These are phyloP conservation scores for Xylariaceae sp. DNA, from an alignment of 2,329 filamentous ascomycete genomes.

Conservation along the genomic window DNA sequence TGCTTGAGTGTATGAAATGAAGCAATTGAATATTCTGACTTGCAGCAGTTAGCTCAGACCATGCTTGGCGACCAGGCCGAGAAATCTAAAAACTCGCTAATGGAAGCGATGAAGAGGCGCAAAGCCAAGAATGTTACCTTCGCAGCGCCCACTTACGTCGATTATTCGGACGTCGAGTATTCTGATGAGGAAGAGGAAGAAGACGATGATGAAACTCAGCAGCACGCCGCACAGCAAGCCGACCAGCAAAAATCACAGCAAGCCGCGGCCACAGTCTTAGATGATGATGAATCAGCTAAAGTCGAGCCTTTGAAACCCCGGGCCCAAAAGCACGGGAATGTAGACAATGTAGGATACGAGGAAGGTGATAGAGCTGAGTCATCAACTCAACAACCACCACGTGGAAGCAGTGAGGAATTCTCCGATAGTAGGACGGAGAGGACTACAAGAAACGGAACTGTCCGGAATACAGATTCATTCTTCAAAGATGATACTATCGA, in stretches of 20 bases:
- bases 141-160: conserved; percentile 76
- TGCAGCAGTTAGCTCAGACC: conserved; percentile 50
- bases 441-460: conserved; percentile 75
- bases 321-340: conserved; percentile 37
- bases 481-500: conserved; percentile 94
- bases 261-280: conserved; percentile 29
- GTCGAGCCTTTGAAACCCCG: conserved; percentile 52
- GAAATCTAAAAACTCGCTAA: conserved; percentile 76
- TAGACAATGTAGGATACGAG: conserved; percentile 32
- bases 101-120: conserved; percentile 73
- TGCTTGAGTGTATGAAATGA: not conserved
- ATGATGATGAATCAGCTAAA: conserved; percentile 48
- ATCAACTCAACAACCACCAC: conserved; percentile 21
- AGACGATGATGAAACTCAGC: conserved; percentile 40
- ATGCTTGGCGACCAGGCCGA: conserved; percentile 62
- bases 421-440: conserved; percentile 51
- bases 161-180: conserved; percentile 82
- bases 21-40: conserved; percentile 25
- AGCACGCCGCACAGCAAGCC: conserved; percentile 32
- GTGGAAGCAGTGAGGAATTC: conserved; percentile 60
- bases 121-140: conserved; percentile 87
- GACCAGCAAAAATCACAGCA: conserved; percentile 30
- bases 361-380: conserved; percentile 32
- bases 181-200: conserved; percentile 67
- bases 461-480: conserved; percentile 91